Base-by-base conservation (phyloP, 2,329 filamentous ascomycete species). In the Balansia obtecta region DNA sequence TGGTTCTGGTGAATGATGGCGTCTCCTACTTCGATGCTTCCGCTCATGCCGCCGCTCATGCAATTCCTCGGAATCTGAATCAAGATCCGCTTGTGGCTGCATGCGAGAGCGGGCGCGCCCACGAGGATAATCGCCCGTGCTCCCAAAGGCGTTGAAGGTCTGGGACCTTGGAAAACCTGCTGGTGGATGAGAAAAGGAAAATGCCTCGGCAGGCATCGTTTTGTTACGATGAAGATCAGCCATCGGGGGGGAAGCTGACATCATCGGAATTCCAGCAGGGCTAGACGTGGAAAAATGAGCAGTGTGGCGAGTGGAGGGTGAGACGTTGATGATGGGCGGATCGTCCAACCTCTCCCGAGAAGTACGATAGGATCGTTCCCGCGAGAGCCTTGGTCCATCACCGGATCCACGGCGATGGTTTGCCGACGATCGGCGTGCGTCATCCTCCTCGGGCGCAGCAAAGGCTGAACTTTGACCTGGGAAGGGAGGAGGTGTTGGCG, bases 51-150 rank as follows among this genome's bases (percentile, higher is more conserved):
- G 57, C 16, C 59, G 60, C 10, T 63, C 61, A 18, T 66, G 61
- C 1, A 62, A 60, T 1, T 68, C 67, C 12, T 68, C 66, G 0
- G 60, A 62, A 5, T 70, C 68, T 3, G 54, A 60, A 4, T 67
- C 62, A 3, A 63, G 63, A 10, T 60, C 56, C 13, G 62, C 58
- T 52, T 71, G 68, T 6, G 68, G 32, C 8, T 69, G 63, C 56
- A 63, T 55, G 43, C 63, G 64, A 11, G 66, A 68, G 15, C 68
- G 67, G 32, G 58, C 58, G 27, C 68, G 68, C 8, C 68, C 68
- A 5, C 67, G 67, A 6, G 59, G 54, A 10, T 64, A 60, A 1
- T 55, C 60, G 1, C 53, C 32, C 2, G 52, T 20, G 2, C 63
- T 61, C 5, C 56, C 53, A 43, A 61, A 61, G 0, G 39, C 52